phyloP scores from a whole-genome alignment of 2,329 filamentous ascomycete genomes.

The Fusarium sp. region DNA sequence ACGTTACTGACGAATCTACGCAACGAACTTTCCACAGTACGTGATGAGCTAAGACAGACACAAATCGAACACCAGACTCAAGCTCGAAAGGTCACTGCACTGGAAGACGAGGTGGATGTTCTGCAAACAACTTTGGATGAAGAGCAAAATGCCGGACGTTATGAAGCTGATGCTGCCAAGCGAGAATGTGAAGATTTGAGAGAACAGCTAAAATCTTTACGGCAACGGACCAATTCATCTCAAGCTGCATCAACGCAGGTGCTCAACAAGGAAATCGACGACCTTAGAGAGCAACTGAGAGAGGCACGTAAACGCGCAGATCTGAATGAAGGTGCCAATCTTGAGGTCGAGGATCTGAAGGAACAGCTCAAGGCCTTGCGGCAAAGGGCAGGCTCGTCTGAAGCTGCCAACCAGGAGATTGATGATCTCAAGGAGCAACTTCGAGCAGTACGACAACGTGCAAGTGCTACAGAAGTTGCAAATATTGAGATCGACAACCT shows the following conservation, averaged over 20 bases:
- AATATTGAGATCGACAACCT: slow-evolving; percentile 56
- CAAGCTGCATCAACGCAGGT: slow-evolving; percentile 41
- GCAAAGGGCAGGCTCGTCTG: slow-evolving; percentile 29
- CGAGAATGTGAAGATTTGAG: slow-evolving; percentile 55
- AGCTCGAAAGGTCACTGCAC: slow-evolving; percentile 72
- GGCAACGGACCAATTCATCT: slow-evolving; percentile 37
- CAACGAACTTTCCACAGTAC: slow-evolving; percentile 73
- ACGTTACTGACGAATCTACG: slow-evolving; percentile 74
- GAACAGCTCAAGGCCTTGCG: slow-evolving; percentile 46
- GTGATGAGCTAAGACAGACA: slow-evolving; percentile 77
- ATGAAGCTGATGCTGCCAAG: slow-evolving; percentile 57
- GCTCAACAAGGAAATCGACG: slow-evolving; percentile 49
- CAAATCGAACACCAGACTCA: slow-evolving; percentile 73
- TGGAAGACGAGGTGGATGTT: slow-evolving; percentile 84
- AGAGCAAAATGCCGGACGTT: slow-evolving; percentile 52
- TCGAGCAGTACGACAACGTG: slow-evolving; percentile 14
- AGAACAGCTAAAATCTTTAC: slow-evolving; percentile 48
- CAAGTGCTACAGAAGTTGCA: slow-evolving; percentile 42
- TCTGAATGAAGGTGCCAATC: slow-evolving; percentile 46
- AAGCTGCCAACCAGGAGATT: slow-evolving; percentile 58
- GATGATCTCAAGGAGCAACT: slow-evolving; percentile 29
- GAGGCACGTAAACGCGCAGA: slow-evolving; percentile 47
- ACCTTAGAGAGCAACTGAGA: slow-evolving; percentile 35
- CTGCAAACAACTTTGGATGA: slow-evolving; percentile 63
- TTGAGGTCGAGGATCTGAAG: slow-evolving; percentile 47